Base-by-base conservation (phyloP, 805 yeast species). In the Ogataea chonburiensis region DNA sequence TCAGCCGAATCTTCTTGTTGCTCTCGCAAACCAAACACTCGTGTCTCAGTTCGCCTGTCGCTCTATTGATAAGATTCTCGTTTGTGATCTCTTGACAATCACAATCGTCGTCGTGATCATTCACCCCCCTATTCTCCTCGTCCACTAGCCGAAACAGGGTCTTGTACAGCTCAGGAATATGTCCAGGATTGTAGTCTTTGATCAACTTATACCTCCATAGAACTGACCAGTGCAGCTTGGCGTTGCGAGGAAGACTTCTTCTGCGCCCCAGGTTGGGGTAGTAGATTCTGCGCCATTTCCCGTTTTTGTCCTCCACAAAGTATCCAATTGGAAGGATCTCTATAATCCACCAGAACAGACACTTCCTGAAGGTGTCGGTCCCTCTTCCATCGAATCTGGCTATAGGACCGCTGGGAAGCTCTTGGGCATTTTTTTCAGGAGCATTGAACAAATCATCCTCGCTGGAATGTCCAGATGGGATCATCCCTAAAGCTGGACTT, bases 271-370 rank as follows among this genome's bases (percentile, higher is more conserved):
- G 47, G 49, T 81, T 79, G 1, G 86, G 86, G 10, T 60, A 49
- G 47, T 66, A 74, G 5, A 61, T 56, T 31, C 68, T 63, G 38
- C 57, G 60, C 82, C 84, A 78, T 46, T 66, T 61, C 2, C 77
- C 77, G 3, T 62, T 49, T 5, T 47, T 42, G 47, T 72, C 63
- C 47, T 77, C 79, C 26, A 69, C 54, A 45, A 72, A 69, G 18
- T 69, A 64, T 0, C 78, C 78, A 28, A 79, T 49, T 1, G 87
- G 86, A n/a, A 81, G 42, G 11, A 74, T 55, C 46, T 81, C 88
- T 9, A 77, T 52, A 3, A 71, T 3, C 86, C 86, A 80, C 86
- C 86, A 81, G 5, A 63, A 45, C 0, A 75, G 14, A 0, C 68
- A 40, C 11, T 34, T 28, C 5, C 46, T 24, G 1, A 58, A 13